Percentiles rank a stretch among this genome's conserved stretches.
Conservation (phyloP, 441 rosid species). For the Flueggea neowawraea region DNA sequence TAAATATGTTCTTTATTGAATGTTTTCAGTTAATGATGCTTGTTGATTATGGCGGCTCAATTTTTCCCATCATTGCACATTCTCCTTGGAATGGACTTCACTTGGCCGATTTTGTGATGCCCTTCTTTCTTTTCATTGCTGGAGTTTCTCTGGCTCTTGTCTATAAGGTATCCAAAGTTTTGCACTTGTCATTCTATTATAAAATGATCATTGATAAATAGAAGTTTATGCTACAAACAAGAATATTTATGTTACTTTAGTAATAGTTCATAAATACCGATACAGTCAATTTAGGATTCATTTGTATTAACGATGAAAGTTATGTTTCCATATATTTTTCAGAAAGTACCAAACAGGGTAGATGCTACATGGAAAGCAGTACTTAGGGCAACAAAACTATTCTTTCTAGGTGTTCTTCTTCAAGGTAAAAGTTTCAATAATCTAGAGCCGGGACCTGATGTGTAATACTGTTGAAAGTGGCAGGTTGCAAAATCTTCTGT, state of each 20-base stretch:
- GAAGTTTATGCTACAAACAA: too few species aligned
- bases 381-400: conserved; percentile 23
- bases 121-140: conserved; percentile 28
- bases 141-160: conserved; percentile 31
- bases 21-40: conserved; percentile 28
- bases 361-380: conserved; percentile 25
- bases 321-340: background rate
- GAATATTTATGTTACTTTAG: too few species aligned
- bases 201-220: too few species aligned
- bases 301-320: background rate
- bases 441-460: background rate
- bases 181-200: too few species aligned
- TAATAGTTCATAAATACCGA: too few species aligned
- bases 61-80: conserved; percentile 27
- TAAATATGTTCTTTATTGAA: background rate
- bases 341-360: conserved; percentile 24
- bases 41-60: conserved; percentile 29
- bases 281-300: too few species aligned
- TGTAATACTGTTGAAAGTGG: too few species aligned
- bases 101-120: conserved; percentile 33
- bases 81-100: conserved; percentile 31
- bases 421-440: conserved; percentile 20
- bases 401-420: conserved; percentile 27
- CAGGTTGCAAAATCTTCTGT: too few species aligned
- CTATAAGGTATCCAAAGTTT: conserved; percentile 18